Evolutionary conservation across 768 basidiomycete genomes (phyloP), one percentile per base, ranked within the genome.

Genomic region (Phaeotremella skinneri): DNA sequence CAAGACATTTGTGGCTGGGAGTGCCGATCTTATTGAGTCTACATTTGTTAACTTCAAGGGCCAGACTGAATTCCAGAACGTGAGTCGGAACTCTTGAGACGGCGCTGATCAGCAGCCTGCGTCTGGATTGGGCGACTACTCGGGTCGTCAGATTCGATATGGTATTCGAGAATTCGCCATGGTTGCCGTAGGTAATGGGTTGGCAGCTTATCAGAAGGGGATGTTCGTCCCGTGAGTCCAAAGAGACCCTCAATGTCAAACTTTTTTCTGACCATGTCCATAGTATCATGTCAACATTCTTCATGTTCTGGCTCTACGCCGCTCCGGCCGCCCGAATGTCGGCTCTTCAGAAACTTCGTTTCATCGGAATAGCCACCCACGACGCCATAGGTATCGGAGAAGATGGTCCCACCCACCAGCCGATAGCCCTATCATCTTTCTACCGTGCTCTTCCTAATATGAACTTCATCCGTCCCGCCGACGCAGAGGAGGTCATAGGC

Each of bases 241-340:
- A 26, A 27, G 4, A 17, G 5, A 23, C 5, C 30, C 27, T 17
- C n/a, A n/a, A 43, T 20, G 4, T 31, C 31, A 25, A 67, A 48
- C 16, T 48, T 11, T n/a, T 31, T n/a, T 29, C 54, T 13, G 20
- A 20, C 32, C 1, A 45, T n/a, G 47, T 6, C 41, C 27, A 21
- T 59, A 69, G 68, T 2, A 70, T 76, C 62, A 64, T 66, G 60
- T 72, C 73, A 5, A 74, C 73, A 23, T 76, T 72, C 66, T 74
- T 76, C 63, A 76, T 76, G 71, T 76, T 76, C 59, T 76, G 70
- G 70, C 52, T 74, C 2, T 76, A 76, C 55, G 75, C 75, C 16
- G 75, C 73, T 6, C 70, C 75, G 0, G 72, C 75, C n/a, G 68
- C 62, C 2, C 75, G 75, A 20, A 76, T 76, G 75, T 37, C 69